These are phyloP conservation scores for Mucor indicus DNA, from an alignment of 371 early-diverging fungal genomes.

Conservation along the genomic window DNA sequence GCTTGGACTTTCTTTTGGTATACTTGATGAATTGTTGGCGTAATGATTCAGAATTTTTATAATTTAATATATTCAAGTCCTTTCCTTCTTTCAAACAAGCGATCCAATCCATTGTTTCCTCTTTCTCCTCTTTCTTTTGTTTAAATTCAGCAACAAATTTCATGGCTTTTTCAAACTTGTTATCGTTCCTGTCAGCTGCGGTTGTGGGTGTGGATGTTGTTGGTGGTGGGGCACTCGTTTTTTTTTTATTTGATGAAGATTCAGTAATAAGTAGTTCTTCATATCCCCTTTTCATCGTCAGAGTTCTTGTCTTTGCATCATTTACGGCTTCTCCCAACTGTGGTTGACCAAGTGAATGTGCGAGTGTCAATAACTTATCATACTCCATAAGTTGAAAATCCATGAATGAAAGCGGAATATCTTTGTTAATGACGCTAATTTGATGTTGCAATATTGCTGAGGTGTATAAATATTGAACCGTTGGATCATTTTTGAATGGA, in stretches of 20 bases:
- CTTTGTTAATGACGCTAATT: no score
- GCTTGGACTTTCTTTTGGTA: conserved; percentile 11
- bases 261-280: no score
- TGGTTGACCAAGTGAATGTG: conserved; percentile 8
- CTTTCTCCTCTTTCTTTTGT: conserved; percentile 9
- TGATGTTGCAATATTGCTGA: not conserved
- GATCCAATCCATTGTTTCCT: conserved; percentile 12
- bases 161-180: conserved; percentile 12
- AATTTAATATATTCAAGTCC: conserved; percentile 10
- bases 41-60: conserved; percentile 18
- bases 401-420: not conserved
- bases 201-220: conserved; percentile 6
- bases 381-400: conserved; percentile 5
- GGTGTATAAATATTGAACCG: conserved; percentile 1
- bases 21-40: conserved; percentile 13
- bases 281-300: no score
- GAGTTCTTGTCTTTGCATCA: no score
- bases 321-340: no score
- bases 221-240: not conserved
- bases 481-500: conserved; percentile 5
- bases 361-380: conserved; percentile 3
- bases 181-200: conserved; percentile 8
- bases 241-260: conserved; percentile 1
- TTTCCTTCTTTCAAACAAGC: conserved; percentile 15
- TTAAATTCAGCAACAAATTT: conserved; percentile 11